A percentile compares a stretch with the other conserved stretches of the same genome.
Evolutionary conservation across 2,329 filamentous ascomycete species (phyloP).

Genomic region (Pseudocercospora ulei): DNA sequence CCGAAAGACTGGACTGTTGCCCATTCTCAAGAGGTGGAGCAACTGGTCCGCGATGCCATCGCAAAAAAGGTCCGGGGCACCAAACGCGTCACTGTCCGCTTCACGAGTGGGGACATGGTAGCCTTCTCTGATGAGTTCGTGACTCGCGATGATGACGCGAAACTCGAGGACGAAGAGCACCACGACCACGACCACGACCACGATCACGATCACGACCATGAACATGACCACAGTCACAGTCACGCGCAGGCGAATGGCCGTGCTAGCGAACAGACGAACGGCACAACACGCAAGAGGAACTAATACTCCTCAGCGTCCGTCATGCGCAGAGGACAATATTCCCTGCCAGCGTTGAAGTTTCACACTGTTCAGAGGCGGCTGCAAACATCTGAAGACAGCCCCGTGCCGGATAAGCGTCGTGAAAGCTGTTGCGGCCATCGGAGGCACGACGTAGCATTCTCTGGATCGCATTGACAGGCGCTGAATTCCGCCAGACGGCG

Average conservation of each 20-base stretch:
- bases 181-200: constrained; percentile 26
- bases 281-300: constrained; percentile 19
- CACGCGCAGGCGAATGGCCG: constrained; percentile 15
- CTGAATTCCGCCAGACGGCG: too few species aligned
- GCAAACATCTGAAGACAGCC: too few species aligned
- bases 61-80: constrained; percentile 73
- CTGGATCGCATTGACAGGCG: too few species aligned
- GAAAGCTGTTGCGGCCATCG: too few species aligned
- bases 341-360: too few species aligned
- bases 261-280: constrained; percentile 7
- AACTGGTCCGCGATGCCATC: constrained; percentile 59
- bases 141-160: constrained; percentile 11
- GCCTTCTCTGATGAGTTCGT: constrained; percentile 62
- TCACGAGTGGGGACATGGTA: constrained; percentile 48
- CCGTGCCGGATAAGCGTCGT: too few species aligned
- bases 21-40: constrained; percentile 60
- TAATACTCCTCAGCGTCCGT: too few species aligned
- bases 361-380: too few species aligned
- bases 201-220: constrained; percentile 23
- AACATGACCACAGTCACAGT: constrained; percentile 12
- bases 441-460: too few species aligned
- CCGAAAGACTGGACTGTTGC: constrained; percentile 67
- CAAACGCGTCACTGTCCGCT: constrained; percentile 71
- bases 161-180: constrained; percentile 20
- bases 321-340: too few species aligned